phyloP scores from a whole-genome alignment of 1,139 yeast species.

The Taphrina pruni region DNA sequence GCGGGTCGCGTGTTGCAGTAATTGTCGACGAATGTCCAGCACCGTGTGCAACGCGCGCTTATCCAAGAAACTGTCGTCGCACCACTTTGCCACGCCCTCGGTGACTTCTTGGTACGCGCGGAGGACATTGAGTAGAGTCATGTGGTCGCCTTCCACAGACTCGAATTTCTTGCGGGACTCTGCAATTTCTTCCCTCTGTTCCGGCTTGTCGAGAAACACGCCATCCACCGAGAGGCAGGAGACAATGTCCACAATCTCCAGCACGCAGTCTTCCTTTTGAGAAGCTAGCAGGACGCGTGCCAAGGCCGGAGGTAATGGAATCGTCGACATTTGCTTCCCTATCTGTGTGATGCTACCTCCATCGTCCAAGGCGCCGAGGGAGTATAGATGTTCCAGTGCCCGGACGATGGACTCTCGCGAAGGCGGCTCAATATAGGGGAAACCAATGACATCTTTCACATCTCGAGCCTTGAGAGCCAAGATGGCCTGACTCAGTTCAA shows the following conservation, averaged over 20 bases:
- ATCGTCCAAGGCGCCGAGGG: conserved; percentile 79
- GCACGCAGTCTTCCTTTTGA: conserved; percentile 63
- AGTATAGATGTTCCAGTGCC: conserved; percentile 77
- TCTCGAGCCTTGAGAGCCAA: conserved; percentile 82
- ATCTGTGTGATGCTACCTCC: conserved; percentile 73
- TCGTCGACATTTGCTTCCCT: conserved; percentile 82
- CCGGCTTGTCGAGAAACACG: conserved; percentile 78
- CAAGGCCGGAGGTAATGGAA: conserved; percentile 89
- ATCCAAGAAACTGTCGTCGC: conserved; percentile 75
- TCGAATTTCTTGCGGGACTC: conserved; percentile 59
- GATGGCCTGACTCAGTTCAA: conserved; percentile 83
- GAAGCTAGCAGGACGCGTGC: conserved; percentile 70
- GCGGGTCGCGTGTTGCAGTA: conserved; percentile 68
- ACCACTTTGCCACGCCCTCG: conserved; percentile 60
- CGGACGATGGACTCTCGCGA: conserved; percentile 69
- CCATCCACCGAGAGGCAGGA: conserved; percentile 94
- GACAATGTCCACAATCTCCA: conserved; percentile 80
- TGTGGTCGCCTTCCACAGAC: conserved; percentile 55
- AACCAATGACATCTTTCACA: conserved; percentile 77
- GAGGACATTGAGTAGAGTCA: conserved; percentile 68
- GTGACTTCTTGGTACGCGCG: conserved; percentile 48
- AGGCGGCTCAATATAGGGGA: conserved; percentile 95
- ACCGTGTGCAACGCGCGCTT: conserved; percentile 68
- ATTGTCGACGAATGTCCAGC: conserved; percentile 71
- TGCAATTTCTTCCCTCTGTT: conserved; percentile 79